A percentile compares a stretch with the other conserved stretches of the same genome.
Evolutionary conservation across 2,329 filamentous ascomycete species (phyloP).

Genomic region (Curvularia sp.): DNA sequence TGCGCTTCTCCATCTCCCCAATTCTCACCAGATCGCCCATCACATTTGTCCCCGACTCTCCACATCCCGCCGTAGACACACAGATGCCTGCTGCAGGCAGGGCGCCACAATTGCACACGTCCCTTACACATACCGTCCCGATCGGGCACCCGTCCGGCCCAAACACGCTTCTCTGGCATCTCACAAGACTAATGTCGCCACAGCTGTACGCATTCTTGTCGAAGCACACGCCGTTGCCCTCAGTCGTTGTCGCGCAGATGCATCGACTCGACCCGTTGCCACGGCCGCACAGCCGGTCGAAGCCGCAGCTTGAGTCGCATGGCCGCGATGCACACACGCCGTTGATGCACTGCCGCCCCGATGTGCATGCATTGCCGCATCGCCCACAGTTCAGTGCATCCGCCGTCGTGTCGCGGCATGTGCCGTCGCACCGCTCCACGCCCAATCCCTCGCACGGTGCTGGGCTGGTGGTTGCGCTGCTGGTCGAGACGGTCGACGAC

Average conservation of each 20-base stretch:
- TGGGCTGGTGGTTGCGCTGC: conserved; percentile 11
- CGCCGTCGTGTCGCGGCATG: conserved; percentile 34
- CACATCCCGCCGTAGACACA: conserved; percentile 32
- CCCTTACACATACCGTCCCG: conserved; percentile 28
- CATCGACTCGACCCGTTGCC: conserved; percentile 30
- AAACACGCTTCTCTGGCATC: conserved; percentile 11
- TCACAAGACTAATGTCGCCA: conserved; percentile 11
- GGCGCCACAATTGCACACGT: conserved; percentile 26
- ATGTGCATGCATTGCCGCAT: conserved; percentile 36
- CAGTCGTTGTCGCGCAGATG: conserved; percentile 37
- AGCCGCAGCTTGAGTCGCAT: conserved; percentile 42
- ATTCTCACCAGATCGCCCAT: conserved; percentile 25
- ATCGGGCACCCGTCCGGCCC: conserved; percentile 20
- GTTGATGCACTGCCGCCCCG: conserved; percentile 40
- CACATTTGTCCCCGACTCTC: conserved; percentile 19
- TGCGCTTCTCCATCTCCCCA: conserved; percentile 24
- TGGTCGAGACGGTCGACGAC: conserved; percentile 3
- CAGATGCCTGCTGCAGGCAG: conserved; percentile 25
- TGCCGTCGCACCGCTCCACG: conserved; percentile 28
- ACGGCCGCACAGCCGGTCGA: conserved; percentile 35
- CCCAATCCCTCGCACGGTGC: conserved; percentile 26
- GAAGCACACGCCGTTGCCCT: conserved; percentile 41
- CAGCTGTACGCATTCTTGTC: conserved; percentile 30
- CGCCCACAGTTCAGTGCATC: conserved; percentile 38
- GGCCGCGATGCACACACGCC: conserved; percentile 41